phyloP scores from a whole-genome alignment of 208 protist genomes.

The Angomonas ambiguus region DNA sequence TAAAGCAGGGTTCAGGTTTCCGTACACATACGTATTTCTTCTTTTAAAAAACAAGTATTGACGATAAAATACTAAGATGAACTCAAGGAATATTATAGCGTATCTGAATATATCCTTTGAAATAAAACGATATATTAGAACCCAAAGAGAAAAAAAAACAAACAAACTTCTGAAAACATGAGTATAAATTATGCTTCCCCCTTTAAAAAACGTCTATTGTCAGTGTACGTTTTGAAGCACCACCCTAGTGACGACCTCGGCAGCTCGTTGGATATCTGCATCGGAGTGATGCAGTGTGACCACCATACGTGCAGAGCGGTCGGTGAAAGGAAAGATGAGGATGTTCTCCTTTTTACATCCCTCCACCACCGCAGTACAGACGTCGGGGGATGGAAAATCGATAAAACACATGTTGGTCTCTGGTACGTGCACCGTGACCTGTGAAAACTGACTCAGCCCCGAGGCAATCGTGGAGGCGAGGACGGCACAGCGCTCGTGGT shows the following conservation, averaged over 20 bases:
- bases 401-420: constrained; percentile 11
- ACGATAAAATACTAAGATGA: too few species aligned
- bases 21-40: too few species aligned
- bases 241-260: background rate
- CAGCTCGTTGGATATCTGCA: background rate
- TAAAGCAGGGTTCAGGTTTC: too few species aligned
- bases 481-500: constrained; percentile 6
- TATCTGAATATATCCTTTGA: too few species aligned
- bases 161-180: too few species aligned
- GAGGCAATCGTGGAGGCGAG: background rate
- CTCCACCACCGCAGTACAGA: background rate
- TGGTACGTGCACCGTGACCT: background rate
- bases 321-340: background rate
- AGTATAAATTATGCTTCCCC: too few species aligned
- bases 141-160: too few species aligned
- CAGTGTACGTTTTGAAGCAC: too few species aligned
- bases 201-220: too few species aligned
- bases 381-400: background rate
- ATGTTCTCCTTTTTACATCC: background rate
- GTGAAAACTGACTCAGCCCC: background rate
- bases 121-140: too few species aligned
- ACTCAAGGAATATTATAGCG: too few species aligned
- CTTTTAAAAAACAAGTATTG: too few species aligned
- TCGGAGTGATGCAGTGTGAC: background rate
- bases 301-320: background rate